Conservation (phyloP, 2,329 filamentous ascomycete species). For the Volutella citrinella region DNA sequence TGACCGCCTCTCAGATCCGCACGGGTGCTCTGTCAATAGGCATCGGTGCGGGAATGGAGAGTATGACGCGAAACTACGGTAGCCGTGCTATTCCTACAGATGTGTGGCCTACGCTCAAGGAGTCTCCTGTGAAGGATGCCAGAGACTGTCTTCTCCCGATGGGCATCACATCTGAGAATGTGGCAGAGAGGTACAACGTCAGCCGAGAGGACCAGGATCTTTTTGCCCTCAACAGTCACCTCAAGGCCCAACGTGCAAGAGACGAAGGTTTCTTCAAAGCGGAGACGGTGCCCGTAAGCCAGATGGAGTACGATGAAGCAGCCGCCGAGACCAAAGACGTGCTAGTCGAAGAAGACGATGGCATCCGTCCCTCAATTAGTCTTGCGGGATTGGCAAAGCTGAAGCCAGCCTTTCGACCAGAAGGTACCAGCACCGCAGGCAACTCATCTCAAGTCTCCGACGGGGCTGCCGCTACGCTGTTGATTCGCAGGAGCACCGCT, state of each 20-base stretch:
- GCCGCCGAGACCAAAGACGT: too few species aligned
- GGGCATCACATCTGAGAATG: constrained; percentile 90
- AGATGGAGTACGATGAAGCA: background rate
- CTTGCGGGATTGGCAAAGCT: constrained; percentile 68
- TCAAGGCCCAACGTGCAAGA: constrained; percentile 67
- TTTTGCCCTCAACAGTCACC: constrained; percentile 72
- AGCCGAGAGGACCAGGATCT: constrained; percentile 73
- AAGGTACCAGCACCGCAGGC: constrained; percentile 77
- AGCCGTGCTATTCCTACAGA: constrained; percentile 74
- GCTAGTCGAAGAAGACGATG: constrained; percentile 59
- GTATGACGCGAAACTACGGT: constrained; percentile 89
- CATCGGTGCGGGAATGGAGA: constrained; percentile 88
- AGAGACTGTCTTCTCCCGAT: constrained; percentile 90
- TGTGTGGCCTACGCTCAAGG: constrained; percentile 68
- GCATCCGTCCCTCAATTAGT: constrained; percentile 45
- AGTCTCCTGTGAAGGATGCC: constrained; percentile 63
- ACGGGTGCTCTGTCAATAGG: constrained; percentile 68
- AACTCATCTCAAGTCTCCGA: constrained; percentile 84
- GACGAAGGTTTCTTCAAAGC: constrained; percentile 64
- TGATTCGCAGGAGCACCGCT: constrained; percentile 69
- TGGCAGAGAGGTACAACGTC: constrained; percentile 73
- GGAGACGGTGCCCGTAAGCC: constrained; percentile 71
- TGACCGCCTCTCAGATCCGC: constrained; percentile 72
- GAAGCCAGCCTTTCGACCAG: constrained; percentile 76
- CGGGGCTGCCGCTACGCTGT: constrained; percentile 66